These are phyloP conservation scores for Plasmodium berghei DNA, from an alignment of 169 alveolate species.

Conservation along the genomic window DNA sequence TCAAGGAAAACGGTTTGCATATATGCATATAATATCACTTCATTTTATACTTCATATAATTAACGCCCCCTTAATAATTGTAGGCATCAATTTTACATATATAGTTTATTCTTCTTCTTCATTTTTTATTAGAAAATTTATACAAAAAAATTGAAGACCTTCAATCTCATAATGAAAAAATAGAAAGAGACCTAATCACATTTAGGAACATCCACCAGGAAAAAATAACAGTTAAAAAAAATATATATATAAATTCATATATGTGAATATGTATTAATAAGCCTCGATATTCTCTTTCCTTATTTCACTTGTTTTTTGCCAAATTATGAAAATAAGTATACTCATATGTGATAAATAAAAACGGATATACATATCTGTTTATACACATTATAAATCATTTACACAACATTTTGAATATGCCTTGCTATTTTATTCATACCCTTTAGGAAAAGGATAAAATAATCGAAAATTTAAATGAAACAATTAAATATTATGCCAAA, in stretches of 20 bases:
- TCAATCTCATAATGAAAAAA: conserved; percentile 7
- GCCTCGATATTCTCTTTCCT: neutral
- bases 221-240: conserved; percentile 23
- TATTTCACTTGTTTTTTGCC: neutral
- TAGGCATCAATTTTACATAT: neutral
- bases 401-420: neutral
- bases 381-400: neutral
- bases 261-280: conserved; percentile 10
- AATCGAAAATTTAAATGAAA: conserved; percentile 36
- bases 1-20: conserved; percentile 68
- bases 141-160: conserved; percentile 64
- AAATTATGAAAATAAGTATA: neutral
- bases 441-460: conserved; percentile 35
- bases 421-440: neutral
- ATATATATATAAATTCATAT: neutral
- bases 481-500: neutral
- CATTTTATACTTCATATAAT: neutral
- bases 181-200: conserved; percentile 21
- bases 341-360: neutral
- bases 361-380: neutral
- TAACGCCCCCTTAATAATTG: no score
- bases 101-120: neutral
- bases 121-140: conserved; percentile 29
- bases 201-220: conserved; percentile 22
- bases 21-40: neutral